Conservation (phyloP, 805 yeast genomes). For the Candida pini region DNA sequence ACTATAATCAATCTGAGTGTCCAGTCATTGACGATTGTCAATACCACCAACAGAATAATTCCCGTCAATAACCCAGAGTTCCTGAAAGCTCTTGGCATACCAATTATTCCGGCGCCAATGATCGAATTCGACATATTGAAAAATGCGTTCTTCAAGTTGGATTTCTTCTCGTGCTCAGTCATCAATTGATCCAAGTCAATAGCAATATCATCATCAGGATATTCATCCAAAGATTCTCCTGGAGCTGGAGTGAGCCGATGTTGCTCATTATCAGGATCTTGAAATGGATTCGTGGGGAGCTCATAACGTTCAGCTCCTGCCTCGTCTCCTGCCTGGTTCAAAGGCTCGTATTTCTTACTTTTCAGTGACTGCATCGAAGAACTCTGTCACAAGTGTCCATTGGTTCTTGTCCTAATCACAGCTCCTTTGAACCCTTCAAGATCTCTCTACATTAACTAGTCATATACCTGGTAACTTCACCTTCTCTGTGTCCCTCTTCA, state of each 20-base stretch:
- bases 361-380: not conserved
- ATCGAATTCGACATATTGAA: constrained; percentile 97
- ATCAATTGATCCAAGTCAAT: constrained; percentile 6
- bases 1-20: constrained; percentile 73
- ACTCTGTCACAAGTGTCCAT: too few relatives aligned
- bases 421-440: too few relatives aligned
- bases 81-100: constrained; percentile 83
- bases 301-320: too few relatives aligned
- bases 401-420: too few relatives aligned
- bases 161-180: constrained; percentile 32
- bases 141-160: constrained; percentile 78
- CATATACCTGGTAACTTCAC: too few relatives aligned
- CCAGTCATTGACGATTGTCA: constrained; percentile 83
- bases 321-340: too few relatives aligned
- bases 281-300: too few relatives aligned
- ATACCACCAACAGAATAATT: constrained; percentile 46
- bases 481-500: too few relatives aligned
- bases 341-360: not conserved
- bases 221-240: too few relatives aligned
- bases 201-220: constrained; percentile 2
- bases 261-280: too few relatives aligned
- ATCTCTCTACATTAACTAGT: too few relatives aligned
- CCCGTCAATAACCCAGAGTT: constrained; percentile 81
- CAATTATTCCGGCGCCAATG: constrained; percentile 92
- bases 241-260: too few relatives aligned